phyloP scores from a whole-genome alignment of 2,329 filamentous ascomycete species.

The Verticillium nonalfalfae region DNA sequence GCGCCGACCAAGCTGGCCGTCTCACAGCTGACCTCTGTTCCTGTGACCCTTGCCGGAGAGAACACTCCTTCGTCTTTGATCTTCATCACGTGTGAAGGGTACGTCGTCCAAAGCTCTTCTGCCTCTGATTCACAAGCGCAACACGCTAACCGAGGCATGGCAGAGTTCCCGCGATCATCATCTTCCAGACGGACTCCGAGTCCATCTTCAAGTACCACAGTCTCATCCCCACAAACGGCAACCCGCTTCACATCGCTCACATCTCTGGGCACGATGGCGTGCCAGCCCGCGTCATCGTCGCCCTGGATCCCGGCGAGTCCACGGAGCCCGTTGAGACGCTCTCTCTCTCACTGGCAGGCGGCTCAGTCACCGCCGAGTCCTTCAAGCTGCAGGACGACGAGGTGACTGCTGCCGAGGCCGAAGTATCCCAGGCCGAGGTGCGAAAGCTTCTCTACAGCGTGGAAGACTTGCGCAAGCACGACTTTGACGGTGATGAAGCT shows the following conservation, averaged over 20 bases:
- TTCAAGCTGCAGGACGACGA: slow-evolving; percentile 5
- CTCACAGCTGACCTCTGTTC: slow-evolving; percentile 29
- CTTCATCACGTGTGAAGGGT: slow-evolving; percentile 37
- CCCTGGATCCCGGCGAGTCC: slow-evolving; percentile 27
- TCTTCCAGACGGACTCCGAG: slow-evolving; percentile 43
- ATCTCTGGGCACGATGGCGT: slow-evolving; percentile 13
- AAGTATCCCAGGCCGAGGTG: slow-evolving; percentile 29
- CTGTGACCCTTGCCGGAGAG: neutral
- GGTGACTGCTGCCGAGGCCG: slow-evolving; percentile 17
- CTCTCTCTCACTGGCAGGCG: neutral
- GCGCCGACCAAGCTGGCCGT: slow-evolving; percentile 36
- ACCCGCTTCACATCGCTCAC: slow-evolving; percentile 51
- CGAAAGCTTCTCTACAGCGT: slow-evolving; percentile 36
- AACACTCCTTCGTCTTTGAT: slow-evolving; percentile 15
- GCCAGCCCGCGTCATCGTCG: slow-evolving; percentile 13
- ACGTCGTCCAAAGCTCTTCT: slow-evolving; percentile 19
- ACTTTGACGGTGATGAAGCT: slow-evolving; percentile 13
- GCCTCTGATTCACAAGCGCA: neutral
- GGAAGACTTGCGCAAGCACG: slow-evolving; percentile 41
- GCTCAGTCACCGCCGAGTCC: neutral
- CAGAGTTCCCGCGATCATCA: slow-evolving; percentile 57
- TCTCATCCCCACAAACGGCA: slow-evolving; percentile 53
- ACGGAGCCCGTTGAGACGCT: slow-evolving; percentile 10
- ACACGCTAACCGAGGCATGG: slow-evolving; percentile 10
- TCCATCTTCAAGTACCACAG: slow-evolving; percentile 39